Evolutionary conservation across 352 stramenopile genomes (phyloP).

Genomic region (Saprolegnia diclina): DNA sequence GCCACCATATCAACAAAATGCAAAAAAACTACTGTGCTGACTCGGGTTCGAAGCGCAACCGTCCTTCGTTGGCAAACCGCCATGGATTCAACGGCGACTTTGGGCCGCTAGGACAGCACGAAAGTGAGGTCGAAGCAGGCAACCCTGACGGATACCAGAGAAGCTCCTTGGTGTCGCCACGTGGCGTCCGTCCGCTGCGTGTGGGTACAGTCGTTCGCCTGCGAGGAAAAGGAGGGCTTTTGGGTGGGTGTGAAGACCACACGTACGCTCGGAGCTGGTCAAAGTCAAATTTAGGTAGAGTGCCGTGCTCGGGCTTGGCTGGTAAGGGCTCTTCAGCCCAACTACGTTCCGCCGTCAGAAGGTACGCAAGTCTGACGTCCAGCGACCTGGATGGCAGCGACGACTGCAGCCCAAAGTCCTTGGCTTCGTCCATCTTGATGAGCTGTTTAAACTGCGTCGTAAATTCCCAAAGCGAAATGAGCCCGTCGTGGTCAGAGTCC

Average conservation of each 20-base stretch:
- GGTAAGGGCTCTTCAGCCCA: constrained; percentile 18
- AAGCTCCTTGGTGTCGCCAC: constrained; percentile 5
- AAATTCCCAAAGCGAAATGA: constrained; percentile 22
- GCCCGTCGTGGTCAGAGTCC: constrained; percentile 19
- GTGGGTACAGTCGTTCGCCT: constrained; percentile 10
- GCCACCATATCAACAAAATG: neutral
- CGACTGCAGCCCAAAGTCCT: constrained; percentile 1
- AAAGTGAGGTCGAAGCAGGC: neutral
- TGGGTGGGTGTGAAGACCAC: neutral
- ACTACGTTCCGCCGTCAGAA: neutral
- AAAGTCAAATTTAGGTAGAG: constrained; percentile 18
- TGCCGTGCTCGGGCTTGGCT: neutral
- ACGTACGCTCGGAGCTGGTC: constrained; percentile 17
- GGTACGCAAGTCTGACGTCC: neutral
- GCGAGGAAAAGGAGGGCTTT: neutral
- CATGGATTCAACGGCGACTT: constrained; percentile 9
- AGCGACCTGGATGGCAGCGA: neutral
- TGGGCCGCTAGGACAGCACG: constrained; percentile 3
- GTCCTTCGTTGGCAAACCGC: constrained; percentile 1
- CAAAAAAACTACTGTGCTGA: constrained; percentile 5
- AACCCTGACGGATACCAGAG: constrained; percentile 8
- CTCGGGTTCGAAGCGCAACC: neutral
- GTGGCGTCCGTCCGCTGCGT: constrained; percentile 12
- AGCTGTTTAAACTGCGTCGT: constrained; percentile 7
- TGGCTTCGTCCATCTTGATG: constrained; percentile 20